Evolutionary conservation across 2,329 filamentous ascomycete genomes (phyloP).

Genomic region (Claviceps capensis): DNA sequence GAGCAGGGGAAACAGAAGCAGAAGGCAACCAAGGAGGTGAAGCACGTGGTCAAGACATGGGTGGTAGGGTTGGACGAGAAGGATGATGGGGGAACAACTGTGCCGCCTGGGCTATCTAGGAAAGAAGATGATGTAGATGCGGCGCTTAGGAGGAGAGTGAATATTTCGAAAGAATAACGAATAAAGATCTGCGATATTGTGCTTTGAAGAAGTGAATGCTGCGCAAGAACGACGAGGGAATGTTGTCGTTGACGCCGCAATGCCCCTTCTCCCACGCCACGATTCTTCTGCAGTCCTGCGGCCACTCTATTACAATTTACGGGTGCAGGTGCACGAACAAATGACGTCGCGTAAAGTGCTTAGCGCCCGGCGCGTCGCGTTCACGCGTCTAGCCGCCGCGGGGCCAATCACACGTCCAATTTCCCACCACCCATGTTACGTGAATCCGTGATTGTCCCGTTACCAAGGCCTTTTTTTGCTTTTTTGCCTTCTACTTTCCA

Average conservation of each 20-base stretch:
- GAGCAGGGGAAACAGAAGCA: constrained; percentile 53
- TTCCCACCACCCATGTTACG: not conserved
- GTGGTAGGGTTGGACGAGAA: constrained; percentile 34
- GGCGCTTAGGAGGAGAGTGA: constrained; percentile 15
- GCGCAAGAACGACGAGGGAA: not conserved
- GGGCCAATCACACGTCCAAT: too few relatives aligned
- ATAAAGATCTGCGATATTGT: not conserved
- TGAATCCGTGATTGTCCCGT: not conserved
- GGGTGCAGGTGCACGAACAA: constrained; percentile 1
- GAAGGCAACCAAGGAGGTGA: constrained; percentile 46
- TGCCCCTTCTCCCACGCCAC: not conserved
- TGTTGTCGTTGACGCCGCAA: not conserved
- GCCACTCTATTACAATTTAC: not conserved
- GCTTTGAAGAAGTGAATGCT: constrained; percentile 1
- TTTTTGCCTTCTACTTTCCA: too few relatives aligned
- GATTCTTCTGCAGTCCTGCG: not conserved
- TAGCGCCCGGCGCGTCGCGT: constrained; percentile 4
- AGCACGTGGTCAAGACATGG: constrained; percentile 61
- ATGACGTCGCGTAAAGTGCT: constrained; percentile 8
- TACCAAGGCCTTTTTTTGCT: too few relatives aligned
- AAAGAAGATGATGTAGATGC: constrained; percentile 10
- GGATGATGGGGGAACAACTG: constrained; percentile 11
- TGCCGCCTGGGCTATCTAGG: constrained; percentile 13
- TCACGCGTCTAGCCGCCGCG: constrained; percentile 3
- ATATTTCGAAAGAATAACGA: constrained; percentile 3